phyloP scores from a whole-genome alignment of 805 yeast species.

The Nakazawaea holstii region DNA sequence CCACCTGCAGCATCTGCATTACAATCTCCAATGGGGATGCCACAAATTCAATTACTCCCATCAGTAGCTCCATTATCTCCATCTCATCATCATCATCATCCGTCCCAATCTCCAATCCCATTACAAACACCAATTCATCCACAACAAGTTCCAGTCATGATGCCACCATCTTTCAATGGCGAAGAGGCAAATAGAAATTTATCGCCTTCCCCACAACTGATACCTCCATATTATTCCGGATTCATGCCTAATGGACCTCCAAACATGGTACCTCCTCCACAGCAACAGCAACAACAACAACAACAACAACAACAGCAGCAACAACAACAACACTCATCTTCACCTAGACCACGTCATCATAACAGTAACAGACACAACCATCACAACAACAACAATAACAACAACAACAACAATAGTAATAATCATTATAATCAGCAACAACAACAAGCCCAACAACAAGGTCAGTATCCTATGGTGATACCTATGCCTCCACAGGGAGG shows the following conservation, averaged over 20 bases:
- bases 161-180: constrained; percentile 4
- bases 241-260: constrained; percentile 1
- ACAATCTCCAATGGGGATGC: constrained; percentile 10
- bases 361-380: background rate
- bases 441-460: constrained; percentile 5
- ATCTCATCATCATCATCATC: constrained; percentile 4
- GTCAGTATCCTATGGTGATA: constrained; percentile 10
- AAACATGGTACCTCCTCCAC: constrained; percentile 3
- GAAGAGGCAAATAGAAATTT: constrained; percentile 1
- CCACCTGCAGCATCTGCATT: constrained; percentile 3
- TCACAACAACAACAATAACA: background rate
- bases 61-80: constrained; percentile 7
- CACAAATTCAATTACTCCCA: constrained; percentile 11
- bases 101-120: constrained; percentile 3
- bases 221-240: constrained; percentile 6
- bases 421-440: background rate
- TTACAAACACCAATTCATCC: constrained; percentile 6
- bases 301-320: background rate
- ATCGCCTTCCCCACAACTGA: constrained; percentile 9
- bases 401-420: background rate
- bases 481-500: constrained; percentile 8
- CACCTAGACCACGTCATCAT: constrained; percentile 7
- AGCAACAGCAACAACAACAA: background rate
- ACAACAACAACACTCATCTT: background rate
- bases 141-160: constrained; percentile 8